Conservation (phyloP, 805 yeast genomes). For the Myxozyma lipomycoides region DNA sequence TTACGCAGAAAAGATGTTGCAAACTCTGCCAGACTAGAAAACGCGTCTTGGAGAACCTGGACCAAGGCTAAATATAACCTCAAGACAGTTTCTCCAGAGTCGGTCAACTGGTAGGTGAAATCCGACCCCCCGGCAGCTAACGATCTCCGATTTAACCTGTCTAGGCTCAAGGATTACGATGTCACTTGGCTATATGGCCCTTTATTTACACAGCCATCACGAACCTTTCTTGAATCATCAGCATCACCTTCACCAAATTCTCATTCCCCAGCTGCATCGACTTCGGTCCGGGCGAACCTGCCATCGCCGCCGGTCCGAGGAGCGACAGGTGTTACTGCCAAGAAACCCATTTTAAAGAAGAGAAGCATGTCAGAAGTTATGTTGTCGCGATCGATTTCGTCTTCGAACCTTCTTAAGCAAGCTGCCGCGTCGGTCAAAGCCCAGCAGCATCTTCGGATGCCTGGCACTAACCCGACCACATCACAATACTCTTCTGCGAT, state of each 20-base stretch:
- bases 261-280: conserved; percentile 3
- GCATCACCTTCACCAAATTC: too few species aligned
- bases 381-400: conserved; percentile 39
- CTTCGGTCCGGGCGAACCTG: conserved; percentile 2
- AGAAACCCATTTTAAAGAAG: conserved; percentile 85
- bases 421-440: conserved; percentile 26
- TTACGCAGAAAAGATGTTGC: conserved; percentile 79
- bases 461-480: conserved; percentile 25
- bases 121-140: background rate
- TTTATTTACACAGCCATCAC: conserved; percentile 33
- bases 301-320: conserved; percentile 21
- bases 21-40: conserved; percentile 70
- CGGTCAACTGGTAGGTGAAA: conserved; percentile 67
- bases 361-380: conserved; percentile 79
- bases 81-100: conserved; percentile 81
- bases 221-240: conserved; percentile 10
- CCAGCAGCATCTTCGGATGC: conserved; percentile 24
- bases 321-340: conserved; percentile 19
- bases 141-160: background rate
- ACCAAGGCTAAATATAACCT: conserved; percentile 66
- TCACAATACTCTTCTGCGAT: conserved; percentile 13
- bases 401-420: conserved; percentile 26
- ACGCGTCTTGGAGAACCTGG: conserved; percentile 96
- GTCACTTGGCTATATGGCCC: conserved; percentile 99
- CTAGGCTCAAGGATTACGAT: conserved; percentile 77